Base-by-base conservation (phyloP, 257 asterid species). In the Lycium ferocissimum region DNA sequence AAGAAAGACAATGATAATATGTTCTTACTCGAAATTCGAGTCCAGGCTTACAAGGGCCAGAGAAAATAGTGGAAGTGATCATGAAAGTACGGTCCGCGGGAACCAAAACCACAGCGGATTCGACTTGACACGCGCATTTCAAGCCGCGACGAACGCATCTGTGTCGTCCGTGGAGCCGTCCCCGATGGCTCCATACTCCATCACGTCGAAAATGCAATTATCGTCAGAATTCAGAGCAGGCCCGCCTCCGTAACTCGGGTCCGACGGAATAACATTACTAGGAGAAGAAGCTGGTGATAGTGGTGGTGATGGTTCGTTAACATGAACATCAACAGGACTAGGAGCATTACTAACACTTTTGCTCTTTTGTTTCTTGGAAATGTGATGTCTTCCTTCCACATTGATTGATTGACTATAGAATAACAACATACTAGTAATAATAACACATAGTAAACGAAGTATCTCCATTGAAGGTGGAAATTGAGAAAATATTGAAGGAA, bases 41-140 rank as follows among this genome's bases (percentile, higher is more conserved):
- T 5, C 98, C 98, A 0, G 96, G 93, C 82, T 90, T 85, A 80
- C 99, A 96, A 5, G 99, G 99, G 11, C 98, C 99, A 4, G 98
- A 91, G 86, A 96, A 95, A 5, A 96, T 96, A 0, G 98, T 94
- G 3, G 99, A 96, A 49, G 95, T 94, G 86, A 96, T 91, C 73
- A 84, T 61, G 89, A 96, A 96, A 2, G 54, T 87, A n/a, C 71
- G 82, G 59, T 85, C 90, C 0, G 91, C 59, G 2, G 98, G 98
- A 6, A 87, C 98, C 87, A 92, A 85, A 67, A 96, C 81, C 76
- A 91, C 90, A 1, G 87, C 93, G 69, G 94, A 92, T 9, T 94
- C 92, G 7, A 91, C 97, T 56, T 85, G 93, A 63, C 99, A 96
- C 10, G 98, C 99, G 18, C 89, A 96, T 85, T 96, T 93, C 99